A percentile compares a stretch with the other conserved stretches of the same genome.
phyloP scores from a whole-genome alignment of 176 grass and related monocot genomes.

The Ampelocalamus luodianensis region DNA sequence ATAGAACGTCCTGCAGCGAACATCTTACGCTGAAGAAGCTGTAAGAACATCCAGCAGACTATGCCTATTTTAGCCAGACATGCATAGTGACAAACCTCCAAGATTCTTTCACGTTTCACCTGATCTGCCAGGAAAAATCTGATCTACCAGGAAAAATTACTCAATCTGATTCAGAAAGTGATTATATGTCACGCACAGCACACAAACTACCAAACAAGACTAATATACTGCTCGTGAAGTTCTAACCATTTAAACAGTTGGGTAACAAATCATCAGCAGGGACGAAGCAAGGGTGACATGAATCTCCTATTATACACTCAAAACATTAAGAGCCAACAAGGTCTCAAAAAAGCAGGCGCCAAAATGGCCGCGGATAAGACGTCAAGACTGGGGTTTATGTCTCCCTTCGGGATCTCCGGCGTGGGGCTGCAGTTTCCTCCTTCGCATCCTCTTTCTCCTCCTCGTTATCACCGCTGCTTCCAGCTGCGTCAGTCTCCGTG shows the following conservation, averaged over 20 bases:
- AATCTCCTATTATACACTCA: slow-evolving; percentile 48
- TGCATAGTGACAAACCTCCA: background rate
- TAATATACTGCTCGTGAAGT: slow-evolving; percentile 46
- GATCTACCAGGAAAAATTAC: slow-evolving; percentile 20
- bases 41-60: background rate
- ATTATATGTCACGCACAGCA: slow-evolving; percentile 29
- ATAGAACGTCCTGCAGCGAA: background rate
- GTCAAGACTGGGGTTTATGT: slow-evolving; percentile 38
- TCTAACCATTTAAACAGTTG: slow-evolving; percentile 38
- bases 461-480: slow-evolving; percentile 67
- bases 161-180: slow-evolving; percentile 17
- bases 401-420: slow-evolving; percentile 74
- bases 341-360: background rate
- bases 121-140: slow-evolving; percentile 8
- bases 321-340: slow-evolving; percentile 26
- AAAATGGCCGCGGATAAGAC: background rate
- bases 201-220: slow-evolving; percentile 28
- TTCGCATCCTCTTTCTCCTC: slow-evolving; percentile 57
- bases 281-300: background rate
- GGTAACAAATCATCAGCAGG: slow-evolving; percentile 13
- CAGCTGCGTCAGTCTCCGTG: slow-evolving; percentile 37
- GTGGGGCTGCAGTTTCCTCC: slow-evolving; percentile 54
- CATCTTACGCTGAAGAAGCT: background rate
- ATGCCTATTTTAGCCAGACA: background rate
- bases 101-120: background rate